These are phyloP conservation scores for Anethum foeniculum DNA, from an alignment of 140 eudicot genomes.

Conservation along the genomic window DNA sequence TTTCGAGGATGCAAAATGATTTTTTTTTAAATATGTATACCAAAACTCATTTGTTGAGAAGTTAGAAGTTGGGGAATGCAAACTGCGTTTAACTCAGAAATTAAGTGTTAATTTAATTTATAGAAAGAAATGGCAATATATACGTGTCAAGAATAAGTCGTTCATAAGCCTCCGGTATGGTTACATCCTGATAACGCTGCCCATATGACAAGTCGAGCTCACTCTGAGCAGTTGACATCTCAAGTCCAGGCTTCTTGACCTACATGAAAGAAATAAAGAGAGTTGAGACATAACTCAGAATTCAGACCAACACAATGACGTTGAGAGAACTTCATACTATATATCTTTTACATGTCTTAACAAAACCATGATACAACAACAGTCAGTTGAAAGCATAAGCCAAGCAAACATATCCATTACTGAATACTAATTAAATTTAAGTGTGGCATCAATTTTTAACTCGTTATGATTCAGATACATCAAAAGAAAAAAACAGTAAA, in stretches of 20 bases:
- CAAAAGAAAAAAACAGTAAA: neutral
- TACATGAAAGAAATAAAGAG: constrained; percentile 18
- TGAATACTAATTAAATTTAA: neutral
- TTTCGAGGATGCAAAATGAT: too few species aligned
- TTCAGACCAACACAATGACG: neutral
- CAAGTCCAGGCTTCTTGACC: constrained; percentile 94
- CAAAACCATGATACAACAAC: neutral
- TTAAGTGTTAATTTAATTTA: neutral
- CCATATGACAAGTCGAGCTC: constrained; percentile 85
- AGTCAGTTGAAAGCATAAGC: neutral
- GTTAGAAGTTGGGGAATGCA: too few species aligned
- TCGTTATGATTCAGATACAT: neutral
- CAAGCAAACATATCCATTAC: neutral
- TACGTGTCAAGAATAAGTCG: constrained; percentile 98
- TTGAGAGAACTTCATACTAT: neutral
- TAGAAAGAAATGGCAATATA: constrained; percentile 22
- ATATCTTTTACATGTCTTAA: neutral
- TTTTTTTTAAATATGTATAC: too few species aligned
- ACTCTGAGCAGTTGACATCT: constrained; percentile 82
- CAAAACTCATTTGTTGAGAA: too few species aligned
- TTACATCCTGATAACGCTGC: constrained; percentile 66
- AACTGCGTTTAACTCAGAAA: too few species aligned
- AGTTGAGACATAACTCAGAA: neutral
- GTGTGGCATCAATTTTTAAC: neutral
- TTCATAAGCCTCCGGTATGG: constrained; percentile 90